These are phyloP conservation scores for Cardiospermum halicacabum DNA, from an alignment of 345 rosid genomes.

Conservation along the genomic window DNA sequence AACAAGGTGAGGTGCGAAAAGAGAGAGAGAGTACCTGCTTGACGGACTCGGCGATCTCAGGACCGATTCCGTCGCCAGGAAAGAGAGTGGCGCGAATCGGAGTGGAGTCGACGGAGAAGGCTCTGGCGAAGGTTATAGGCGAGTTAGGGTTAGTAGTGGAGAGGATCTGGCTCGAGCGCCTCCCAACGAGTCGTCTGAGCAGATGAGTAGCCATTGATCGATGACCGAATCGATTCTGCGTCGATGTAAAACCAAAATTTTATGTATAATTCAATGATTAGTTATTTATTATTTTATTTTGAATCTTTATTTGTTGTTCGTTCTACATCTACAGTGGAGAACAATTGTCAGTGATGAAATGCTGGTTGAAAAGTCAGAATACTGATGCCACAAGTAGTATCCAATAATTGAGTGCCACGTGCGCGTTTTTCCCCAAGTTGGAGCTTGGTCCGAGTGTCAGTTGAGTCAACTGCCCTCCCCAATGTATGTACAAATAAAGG, in stretches of 20 bases:
- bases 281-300: not conserved
- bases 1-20: no score
- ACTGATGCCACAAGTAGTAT: not conserved
- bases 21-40: constrained; percentile 50
- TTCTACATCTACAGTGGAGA: no score
- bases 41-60: constrained; percentile 97
- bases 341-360: not conserved
- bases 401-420: constrained; percentile 2
- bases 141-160: constrained; percentile 24
- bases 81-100: constrained; percentile 89
- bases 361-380: not conserved
- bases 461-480: no score
- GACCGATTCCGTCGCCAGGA: constrained; percentile 99
- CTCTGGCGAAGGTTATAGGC: constrained; percentile 32
- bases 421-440: no score
- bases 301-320: not conserved
- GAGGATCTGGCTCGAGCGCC: constrained; percentile 38
- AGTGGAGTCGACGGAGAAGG: constrained; percentile 47
- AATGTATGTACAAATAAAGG: no score
- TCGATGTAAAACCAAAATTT: not conserved
- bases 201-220: constrained; percentile 38
- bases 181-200: constrained; percentile 41
- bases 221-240: not conserved
- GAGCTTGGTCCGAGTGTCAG: no score
- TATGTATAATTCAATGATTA: no score